Percentiles rank a stretch among this genome's conserved stretches.
Conservation (phyloP, 306 rosid species). For the Fragaria iinumae region DNA sequence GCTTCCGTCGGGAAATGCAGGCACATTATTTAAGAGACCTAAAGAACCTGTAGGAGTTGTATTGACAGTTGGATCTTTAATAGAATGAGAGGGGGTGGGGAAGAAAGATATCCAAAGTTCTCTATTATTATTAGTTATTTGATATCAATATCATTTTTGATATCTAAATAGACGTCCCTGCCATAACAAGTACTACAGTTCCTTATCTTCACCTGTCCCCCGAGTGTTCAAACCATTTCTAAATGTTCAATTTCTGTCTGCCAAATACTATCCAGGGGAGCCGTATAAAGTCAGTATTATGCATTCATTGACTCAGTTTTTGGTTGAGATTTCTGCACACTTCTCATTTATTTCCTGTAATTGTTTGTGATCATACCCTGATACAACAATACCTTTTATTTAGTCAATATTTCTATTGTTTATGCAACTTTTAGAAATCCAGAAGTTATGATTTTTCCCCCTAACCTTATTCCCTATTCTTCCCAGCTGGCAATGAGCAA, state of each 20-base stretch:
- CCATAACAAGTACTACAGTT: not conserved
- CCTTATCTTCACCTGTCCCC: not conserved
- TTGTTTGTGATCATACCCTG: not conserved
- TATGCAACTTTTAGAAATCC: not conserved
- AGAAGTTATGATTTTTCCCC: not conserved
- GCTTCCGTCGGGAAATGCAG: not conserved
- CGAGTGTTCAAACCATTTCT: not conserved
- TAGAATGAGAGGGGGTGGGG: not conserved
- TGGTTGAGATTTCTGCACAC: not conserved
- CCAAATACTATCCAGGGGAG: not conserved
- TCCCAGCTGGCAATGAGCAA: conserved; percentile 81
- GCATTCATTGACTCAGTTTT: not conserved
- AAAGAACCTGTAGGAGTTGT: not conserved
- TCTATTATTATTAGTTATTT: not conserved
- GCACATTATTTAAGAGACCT: not conserved
- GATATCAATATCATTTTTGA: not conserved
- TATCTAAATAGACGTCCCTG: not conserved
- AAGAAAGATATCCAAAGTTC: not conserved
- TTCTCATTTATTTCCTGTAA: not conserved
- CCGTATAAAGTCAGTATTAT: not conserved
- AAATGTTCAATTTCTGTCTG: not conserved
- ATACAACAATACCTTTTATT: not conserved
- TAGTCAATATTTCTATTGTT: not conserved
- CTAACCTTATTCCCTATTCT: conserved; percentile 13
- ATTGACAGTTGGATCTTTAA: not conserved